A percentile compares a stretch with the other conserved stretches of the same genome.
Evolutionary conservation across 306 rosid genomes (phyloP).

Genomic region (Malus asiatica): DNA sequence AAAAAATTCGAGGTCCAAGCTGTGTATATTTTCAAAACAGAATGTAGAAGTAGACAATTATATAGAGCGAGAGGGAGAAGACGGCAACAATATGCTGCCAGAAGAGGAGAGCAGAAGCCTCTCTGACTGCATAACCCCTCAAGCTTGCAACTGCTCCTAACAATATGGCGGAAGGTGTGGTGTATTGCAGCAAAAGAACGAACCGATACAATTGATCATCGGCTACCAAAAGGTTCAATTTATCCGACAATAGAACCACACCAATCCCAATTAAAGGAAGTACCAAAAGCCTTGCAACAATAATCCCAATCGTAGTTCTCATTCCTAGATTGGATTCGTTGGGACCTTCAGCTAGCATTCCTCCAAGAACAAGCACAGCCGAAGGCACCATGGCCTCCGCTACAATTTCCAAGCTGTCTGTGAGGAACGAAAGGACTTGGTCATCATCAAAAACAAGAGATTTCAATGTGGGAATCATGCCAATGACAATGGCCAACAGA

Average conservation of each 20-base stretch:
- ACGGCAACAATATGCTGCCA: conserved; percentile 84
- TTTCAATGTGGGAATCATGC: conserved; percentile 55
- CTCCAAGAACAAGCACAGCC: conserved; percentile 81
- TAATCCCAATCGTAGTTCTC: conserved; percentile 65
- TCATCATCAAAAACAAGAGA: conserved; percentile 48
- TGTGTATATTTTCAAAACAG: background rate
- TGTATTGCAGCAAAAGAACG: conserved; percentile 72
- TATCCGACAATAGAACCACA: conserved; percentile 41
- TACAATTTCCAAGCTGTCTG: conserved; percentile 64
- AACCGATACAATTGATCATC: conserved; percentile 59
- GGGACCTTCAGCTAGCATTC: conserved; percentile 90
- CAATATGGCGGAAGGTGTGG: conserved; percentile 84
- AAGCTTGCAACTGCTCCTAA: conserved; percentile 84
- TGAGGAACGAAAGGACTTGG: conserved; percentile 50
- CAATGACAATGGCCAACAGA: conserved; percentile 60
- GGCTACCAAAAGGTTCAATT: conserved; percentile 37
- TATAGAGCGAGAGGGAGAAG: conserved; percentile 59
- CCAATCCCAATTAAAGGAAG: conserved; percentile 79
- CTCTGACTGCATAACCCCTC: conserved; percentile 76
- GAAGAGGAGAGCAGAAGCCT: conserved; percentile 81
- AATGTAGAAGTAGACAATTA: conserved; percentile 46
- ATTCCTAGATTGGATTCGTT: conserved; percentile 66
- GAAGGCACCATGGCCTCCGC: conserved; percentile 79
- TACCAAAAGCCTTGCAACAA: conserved; percentile 73
- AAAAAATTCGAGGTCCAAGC: background rate